Evolutionary conservation across 176 grass and related monocot species (phyloP), one percentile per base, ranked within the genome.

Genomic region (Rhynchospora breviuscula): DNA sequence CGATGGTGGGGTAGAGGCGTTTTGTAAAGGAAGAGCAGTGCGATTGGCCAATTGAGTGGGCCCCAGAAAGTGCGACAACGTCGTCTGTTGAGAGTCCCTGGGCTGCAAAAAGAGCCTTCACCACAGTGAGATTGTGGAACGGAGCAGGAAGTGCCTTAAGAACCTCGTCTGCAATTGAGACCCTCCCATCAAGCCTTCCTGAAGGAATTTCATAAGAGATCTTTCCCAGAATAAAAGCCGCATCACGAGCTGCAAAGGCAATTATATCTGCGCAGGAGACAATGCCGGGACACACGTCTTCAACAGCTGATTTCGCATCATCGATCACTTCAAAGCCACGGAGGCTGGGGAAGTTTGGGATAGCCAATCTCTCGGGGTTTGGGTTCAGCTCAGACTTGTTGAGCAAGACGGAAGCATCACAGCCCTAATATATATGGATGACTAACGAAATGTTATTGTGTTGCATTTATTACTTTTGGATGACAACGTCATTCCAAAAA

Each of bases 31-130:
- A 85, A 7, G 84, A 67, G 84, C 84, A 85, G 25, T 85, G 84
- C 1, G 84, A 79, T 1, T 71, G 84, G 19, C 84, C 84, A 6
- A 85, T 85, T 17, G 84, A 85, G 59, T 85, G 84, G 58, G 84
- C 84, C 2, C 84, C 84, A 3, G 73, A 66, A 57, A 85, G 84
- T 6, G 84, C 57, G 5, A 88, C 81, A 35, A 88, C 9, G 9
- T 88, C 86, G 1, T 83, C 47, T 19, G 57, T 51, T 8, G 58
- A 67, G 48, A 88, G 22, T 1, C 81, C 81, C 33, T 84, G 67
- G 3, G 51, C 54, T 7, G 72, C 29, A 61, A 88, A 88, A 31
- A 40, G 53, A 3, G 73, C 60, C 45, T 67, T 33, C 14, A 58
- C 22, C 35, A 26, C 18, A 0, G 52, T 59, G 4, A 79, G 76